phyloP scores from a whole-genome alignment of 2,329 filamentous ascomycete species.

The Clarireedia homoeocarpa region DNA sequence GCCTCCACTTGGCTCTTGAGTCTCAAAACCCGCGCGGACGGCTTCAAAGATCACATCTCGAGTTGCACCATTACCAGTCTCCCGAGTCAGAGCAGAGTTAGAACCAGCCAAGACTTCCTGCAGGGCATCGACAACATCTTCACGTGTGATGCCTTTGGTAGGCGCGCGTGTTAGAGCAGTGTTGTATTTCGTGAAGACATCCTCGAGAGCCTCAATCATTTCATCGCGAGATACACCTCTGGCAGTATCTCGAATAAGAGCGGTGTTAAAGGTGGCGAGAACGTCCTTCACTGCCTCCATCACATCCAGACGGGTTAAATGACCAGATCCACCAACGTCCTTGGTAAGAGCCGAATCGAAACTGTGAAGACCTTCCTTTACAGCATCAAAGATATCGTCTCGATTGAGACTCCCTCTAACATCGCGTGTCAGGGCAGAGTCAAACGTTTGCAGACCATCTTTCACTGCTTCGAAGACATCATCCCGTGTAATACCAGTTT shows the following conservation, averaged over 20 bases:
- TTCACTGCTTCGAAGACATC: constrained; percentile 81
- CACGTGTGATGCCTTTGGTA: constrained; percentile 60
- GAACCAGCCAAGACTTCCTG: constrained; percentile 31
- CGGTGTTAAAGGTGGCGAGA: constrained; percentile 46
- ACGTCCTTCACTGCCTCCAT: constrained; percentile 76
- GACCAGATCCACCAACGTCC: constrained; percentile 32
- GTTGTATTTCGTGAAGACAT: constrained; percentile 91
- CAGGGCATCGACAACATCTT: constrained; percentile 46
- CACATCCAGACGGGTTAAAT: constrained; percentile 71
- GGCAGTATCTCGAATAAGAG: constrained; percentile 48
- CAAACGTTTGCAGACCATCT: constrained; percentile 38
- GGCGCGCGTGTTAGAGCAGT: constrained; percentile 69
- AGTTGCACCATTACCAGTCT: constrained; percentile 44
- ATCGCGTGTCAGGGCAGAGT: constrained; percentile 6
- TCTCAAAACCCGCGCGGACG: constrained; percentile 75
- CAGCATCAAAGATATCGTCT: constrained; percentile 79
- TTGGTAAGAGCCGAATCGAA: constrained; percentile 43
- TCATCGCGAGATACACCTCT: constrained; percentile 4
- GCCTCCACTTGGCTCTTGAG: constrained; percentile 52
- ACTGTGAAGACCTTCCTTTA: constrained; percentile 62
- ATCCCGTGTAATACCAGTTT: constrained; percentile 59
- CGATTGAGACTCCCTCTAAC: constrained; percentile 45
- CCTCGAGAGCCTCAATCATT: constrained; percentile 54
- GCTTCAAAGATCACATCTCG: constrained; percentile 80
- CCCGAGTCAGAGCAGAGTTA: constrained; percentile 37